These are phyloP conservation scores for Zygotorulaspora mrakii DNA, from an alignment of 1,139 yeast species.

Conservation along the genomic window DNA sequence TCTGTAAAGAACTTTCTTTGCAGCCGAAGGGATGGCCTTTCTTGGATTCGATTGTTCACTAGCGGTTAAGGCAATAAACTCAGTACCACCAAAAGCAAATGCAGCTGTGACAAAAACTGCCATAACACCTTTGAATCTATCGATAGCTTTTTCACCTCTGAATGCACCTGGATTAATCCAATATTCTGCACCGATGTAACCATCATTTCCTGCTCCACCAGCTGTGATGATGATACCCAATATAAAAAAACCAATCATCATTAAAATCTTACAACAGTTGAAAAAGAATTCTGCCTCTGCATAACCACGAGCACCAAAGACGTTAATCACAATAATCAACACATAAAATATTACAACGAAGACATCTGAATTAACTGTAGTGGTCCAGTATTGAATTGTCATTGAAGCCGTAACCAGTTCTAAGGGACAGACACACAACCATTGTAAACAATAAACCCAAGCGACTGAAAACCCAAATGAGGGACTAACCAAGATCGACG, in stretches of 20 bases:
- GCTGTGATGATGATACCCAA: slow-evolving; percentile 57
- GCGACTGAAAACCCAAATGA: slow-evolving; percentile 79
- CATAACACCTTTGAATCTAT: slow-evolving; percentile 71
- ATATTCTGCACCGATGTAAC: slow-evolving; percentile 58
- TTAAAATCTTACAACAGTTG: slow-evolving; percentile 55
- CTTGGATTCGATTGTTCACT: slow-evolving; percentile 85
- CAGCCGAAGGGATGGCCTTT: slow-evolving; percentile 66
- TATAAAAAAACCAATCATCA: slow-evolving; percentile 62
- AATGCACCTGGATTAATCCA: slow-evolving; percentile 64
- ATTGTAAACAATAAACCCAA: slow-evolving; percentile 78
- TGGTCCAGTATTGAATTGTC: slow-evolving; percentile 48
- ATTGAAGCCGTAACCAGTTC: slow-evolving; percentile 76
- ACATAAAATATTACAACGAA: slow-evolving; percentile 65
- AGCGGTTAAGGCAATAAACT: slow-evolving; percentile 80
- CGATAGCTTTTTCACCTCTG: slow-evolving; percentile 32
- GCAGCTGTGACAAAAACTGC: slow-evolving; percentile 82
- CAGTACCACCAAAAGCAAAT: slow-evolving; percentile 82
- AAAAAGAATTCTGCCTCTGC: slow-evolving; percentile 71
- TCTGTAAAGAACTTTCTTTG: slow-evolving; percentile 75
- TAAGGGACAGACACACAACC: slow-evolving; percentile 72
- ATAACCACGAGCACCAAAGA: slow-evolving; percentile 69
- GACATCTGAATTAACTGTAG: slow-evolving; percentile 57
- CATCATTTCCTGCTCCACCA: slow-evolving; percentile 65
- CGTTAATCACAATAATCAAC: slow-evolving; percentile 52
- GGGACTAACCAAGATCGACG: slow-evolving; percentile 61